Conservation (phyloP, 306 rosid genomes). For the Trichosanthes cucumerina region DNA sequence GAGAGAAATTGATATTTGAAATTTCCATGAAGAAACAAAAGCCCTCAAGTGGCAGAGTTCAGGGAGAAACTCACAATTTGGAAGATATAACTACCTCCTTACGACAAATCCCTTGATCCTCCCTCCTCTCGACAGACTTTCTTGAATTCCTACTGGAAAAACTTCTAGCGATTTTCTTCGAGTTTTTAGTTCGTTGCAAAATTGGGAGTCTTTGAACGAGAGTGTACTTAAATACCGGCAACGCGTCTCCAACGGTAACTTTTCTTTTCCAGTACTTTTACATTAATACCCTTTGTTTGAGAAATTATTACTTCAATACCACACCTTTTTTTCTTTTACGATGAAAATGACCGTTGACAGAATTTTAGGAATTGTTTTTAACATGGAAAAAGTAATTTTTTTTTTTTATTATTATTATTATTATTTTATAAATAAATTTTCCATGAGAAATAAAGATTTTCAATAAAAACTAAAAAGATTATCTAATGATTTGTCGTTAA, state of each 20-base stretch:
- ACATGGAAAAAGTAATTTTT: neutral
- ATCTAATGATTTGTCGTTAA: neutral
- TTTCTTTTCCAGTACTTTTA: neutral
- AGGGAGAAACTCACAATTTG: neutral
- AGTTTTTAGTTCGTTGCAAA: neutral
- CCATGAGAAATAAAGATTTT: neutral
- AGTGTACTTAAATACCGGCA: neutral
- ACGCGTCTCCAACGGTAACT: slow-evolving; percentile 5
- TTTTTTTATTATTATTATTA: too few relatives aligned
- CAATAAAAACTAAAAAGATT: neutral
- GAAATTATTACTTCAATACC: neutral
- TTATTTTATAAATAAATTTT: neutral
- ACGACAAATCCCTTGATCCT: neutral
- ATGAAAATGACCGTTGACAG: neutral
- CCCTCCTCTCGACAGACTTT: neutral
- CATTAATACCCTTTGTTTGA: neutral
- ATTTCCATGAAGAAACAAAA: neutral
- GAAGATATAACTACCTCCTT: neutral
- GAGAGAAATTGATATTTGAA: neutral
- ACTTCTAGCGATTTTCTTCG: neutral
- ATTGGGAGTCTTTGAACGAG: neutral
- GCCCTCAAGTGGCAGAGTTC: neutral
- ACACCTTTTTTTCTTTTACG: neutral
- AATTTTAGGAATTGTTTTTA: too few relatives aligned
- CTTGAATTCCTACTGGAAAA: neutral